phyloP scores from a whole-genome alignment of 176 grass and related monocot genomes.

The Triticum turgidum region DNA sequence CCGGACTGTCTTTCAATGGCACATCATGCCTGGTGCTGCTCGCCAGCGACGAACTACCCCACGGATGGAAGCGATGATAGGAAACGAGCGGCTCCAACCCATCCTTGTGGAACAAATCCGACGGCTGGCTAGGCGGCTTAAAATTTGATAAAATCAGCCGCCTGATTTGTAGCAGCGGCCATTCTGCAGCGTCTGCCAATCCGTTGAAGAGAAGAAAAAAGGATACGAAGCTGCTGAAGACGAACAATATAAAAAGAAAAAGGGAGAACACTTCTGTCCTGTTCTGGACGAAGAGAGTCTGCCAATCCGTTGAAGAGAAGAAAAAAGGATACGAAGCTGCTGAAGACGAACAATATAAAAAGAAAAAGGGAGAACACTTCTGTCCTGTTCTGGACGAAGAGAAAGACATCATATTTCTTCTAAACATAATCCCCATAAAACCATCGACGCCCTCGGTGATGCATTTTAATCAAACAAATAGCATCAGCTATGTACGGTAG shows the following conservation, averaged over 20 bases:
- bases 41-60: no score
- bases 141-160: no score
- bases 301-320: not conserved
- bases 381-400: not conserved
- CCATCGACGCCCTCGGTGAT: not conserved
- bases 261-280: not conserved
- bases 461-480: not conserved
- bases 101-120: no score
- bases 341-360: not conserved
- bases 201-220: not conserved
- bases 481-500: constrained; percentile 2
- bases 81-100: no score
- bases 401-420: not conserved
- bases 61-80: no score
- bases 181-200: not conserved
- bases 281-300: not conserved
- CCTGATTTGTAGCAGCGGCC: no score
- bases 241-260: not conserved
- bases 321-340: not conserved
- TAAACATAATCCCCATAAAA: not conserved
- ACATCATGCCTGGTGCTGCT: no score
- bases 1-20: no score
- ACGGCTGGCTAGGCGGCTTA: no score
- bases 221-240: not conserved
- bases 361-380: no score